Evolutionary conservation across 129 eudicot species (phyloP), one percentile per base, ranked within the genome.

Genomic region (Cynara cardunculus): DNA sequence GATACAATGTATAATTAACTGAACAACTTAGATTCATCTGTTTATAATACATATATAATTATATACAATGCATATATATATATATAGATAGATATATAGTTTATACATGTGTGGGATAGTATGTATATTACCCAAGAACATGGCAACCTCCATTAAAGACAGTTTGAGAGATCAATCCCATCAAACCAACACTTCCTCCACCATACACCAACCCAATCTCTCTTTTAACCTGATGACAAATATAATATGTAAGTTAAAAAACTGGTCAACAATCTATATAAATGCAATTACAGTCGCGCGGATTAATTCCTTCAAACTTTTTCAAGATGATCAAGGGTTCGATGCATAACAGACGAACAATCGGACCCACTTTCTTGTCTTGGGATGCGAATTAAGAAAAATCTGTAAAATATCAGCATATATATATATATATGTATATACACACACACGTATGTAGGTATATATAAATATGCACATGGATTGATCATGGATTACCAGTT

Each of bases 121-220:
- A 67, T 24, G 18, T 18, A 80, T 24, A 34, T 28, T 87, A 91
- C 97, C 97, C 97, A 65, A 91, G 85, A 78, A 91, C 97, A 89
- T 86, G 91, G 68, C 90, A 75, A 65, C 97, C 97, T 21, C 97
- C 97, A 62, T 82, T 79, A 74, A 72, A 84, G 27, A 91, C 97
- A 83, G 93, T 69, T 83, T 77, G 79, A 65, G 97, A 89, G 25
- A 91, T 71, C 78, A 91, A 76, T 16, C 97, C 97, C 97, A 91
- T 89, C 73, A 91, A 81, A 31, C 97, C 97, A 19, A 86, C 73
- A 77, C 93, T 91, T 84, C 91, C 97, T 79, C 97, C 97, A 78
- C 97, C 97, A 89, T 91, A 91, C 65, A 91, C 91, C 83, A 89
- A 86, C 84, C 80, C 90, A 82, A 87, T 87, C 76, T 91, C 86